Evolutionary conservation across 768 basidiomycete genomes (phyloP), one percentile per base, ranked within the genome.

Genomic region (Collybia mongolica): DNA sequence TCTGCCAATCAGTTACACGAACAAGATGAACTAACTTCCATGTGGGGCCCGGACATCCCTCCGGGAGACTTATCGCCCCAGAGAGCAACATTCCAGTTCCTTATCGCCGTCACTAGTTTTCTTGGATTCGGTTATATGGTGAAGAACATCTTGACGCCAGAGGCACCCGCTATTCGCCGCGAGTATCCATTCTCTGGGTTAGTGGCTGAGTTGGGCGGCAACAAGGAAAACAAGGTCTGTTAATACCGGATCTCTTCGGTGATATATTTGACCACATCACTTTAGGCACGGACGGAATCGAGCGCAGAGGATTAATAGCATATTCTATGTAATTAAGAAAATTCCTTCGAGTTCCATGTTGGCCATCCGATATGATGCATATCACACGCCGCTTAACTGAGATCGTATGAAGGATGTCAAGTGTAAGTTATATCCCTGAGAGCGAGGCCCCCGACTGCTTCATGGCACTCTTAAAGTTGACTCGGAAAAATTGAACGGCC

Each of bases 21-120:
- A 66, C 75, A 81, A 60, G 89, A 92, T 45, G 91, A 93, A 60
- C 72, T 88, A 19, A 67, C 86, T 49, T 90, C 87, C 32, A 90
- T 93, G 87, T 93, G 89, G 89, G 89, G 90, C 20, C 90, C 90
- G 18, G 91, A 93, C 60, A 72, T 81, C 23, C 79, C 90, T 36
- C 75, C 76, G 18, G 32, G 32, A 32, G 14, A 9, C 14, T 70
- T 89, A 11, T 68, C 75, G 11, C 83, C 88, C 20, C 65, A 74
- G 6, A 74, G 65, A 2, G 90, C 91, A 6, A 64, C 86, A 29
- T 74, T 77, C 44, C 86, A 87, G 39, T 87, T 93, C 62, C 57
- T 77, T 11, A 64, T 85, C 45, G 90, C 83, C 0, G 68, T 75
- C 17, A 64, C 77, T 20, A 79, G 77, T n/a, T 88, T 93, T 55